These are phyloP conservation scores for Lactifluus pinguis DNA, from an alignment of 768 basidiomycete genomes.

Conservation along the genomic window DNA sequence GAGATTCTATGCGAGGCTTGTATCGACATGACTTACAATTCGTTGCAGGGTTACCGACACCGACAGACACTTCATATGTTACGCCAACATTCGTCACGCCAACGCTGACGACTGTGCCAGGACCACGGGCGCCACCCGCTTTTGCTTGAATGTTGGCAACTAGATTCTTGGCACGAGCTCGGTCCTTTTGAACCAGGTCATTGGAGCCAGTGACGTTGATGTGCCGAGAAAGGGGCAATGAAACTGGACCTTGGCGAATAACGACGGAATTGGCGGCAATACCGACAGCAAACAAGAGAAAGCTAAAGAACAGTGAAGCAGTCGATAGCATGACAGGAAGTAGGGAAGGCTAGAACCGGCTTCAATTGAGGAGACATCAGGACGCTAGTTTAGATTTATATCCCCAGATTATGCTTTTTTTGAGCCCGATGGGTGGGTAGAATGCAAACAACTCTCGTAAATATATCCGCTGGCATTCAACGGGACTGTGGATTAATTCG, in stretches of 20 bases:
- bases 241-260: conserved; percentile 22
- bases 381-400: too few relatives aligned
- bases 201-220: conserved; percentile 43
- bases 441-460: too few relatives aligned
- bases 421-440: too few relatives aligned
- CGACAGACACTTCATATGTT: conserved; percentile 31
- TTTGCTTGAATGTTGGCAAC: conserved; percentile 32
- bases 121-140: conserved; percentile 18
- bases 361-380: too few relatives aligned
- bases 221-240: conserved; percentile 44
- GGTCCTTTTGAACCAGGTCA: conserved; percentile 44
- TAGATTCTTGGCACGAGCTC: conserved; percentile 40
- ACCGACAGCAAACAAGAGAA: conserved; percentile 19
- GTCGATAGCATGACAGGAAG: conserved; percentile 19
- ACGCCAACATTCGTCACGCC: conserved; percentile 36
- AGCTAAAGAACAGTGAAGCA: conserved; percentile 18
- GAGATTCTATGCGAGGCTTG: neutral
- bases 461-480: too few relatives aligned
- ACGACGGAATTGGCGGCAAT: conserved; percentile 23
- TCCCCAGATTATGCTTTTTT: too few relatives aligned
- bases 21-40: conserved; percentile 30
- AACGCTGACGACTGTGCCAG: conserved; percentile 22
- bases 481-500: too few relatives aligned
- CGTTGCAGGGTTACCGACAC: conserved; percentile 45
- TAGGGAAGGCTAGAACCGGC: neutral